These are phyloP conservation scores for Psilocybe sp. DNA, from an alignment of 768 basidiomycete species.

Conservation along the genomic window DNA sequence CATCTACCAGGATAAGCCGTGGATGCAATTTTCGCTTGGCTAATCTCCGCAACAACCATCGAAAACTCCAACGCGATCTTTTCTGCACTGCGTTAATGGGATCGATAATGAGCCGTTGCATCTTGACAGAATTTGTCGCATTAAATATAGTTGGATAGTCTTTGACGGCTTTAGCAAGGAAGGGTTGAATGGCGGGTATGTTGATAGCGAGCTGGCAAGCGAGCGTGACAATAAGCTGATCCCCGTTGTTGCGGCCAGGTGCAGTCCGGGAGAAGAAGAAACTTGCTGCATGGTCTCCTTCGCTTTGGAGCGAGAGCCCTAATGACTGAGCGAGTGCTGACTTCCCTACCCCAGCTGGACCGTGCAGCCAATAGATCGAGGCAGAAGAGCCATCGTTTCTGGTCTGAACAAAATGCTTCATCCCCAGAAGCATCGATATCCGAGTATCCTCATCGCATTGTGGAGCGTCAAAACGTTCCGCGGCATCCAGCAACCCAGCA, in stretches of 20 bases:
- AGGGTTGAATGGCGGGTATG: neutral
- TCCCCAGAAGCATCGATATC: too few species aligned
- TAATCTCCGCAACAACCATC: too few species aligned
- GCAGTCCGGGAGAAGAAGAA: neutral
- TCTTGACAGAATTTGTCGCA: neutral
- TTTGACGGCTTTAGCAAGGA: neutral
- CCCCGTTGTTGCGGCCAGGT: neutral
- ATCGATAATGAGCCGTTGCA: neutral
- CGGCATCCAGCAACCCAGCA: too few species aligned
- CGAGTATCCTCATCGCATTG: too few species aligned
- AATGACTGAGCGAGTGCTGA: neutral
- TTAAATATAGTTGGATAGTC: neutral
- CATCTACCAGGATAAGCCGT: too few species aligned
- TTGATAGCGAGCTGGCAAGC: neutral
- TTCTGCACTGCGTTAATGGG: too few species aligned
- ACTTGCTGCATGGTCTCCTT: neutral
- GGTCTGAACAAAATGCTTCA: too few species aligned
- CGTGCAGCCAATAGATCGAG: neutral
- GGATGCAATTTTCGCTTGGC: too few species aligned
- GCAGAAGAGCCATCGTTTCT: too few species aligned
- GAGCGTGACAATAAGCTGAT: neutral
- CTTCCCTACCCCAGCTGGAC: neutral
- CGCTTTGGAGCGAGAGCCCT: neutral
- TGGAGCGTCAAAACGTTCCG: too few species aligned
- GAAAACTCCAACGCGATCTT: too few species aligned